Evolutionary conservation across 305 asterid species (phyloP).

Genomic region (Fraxinus albicans): DNA sequence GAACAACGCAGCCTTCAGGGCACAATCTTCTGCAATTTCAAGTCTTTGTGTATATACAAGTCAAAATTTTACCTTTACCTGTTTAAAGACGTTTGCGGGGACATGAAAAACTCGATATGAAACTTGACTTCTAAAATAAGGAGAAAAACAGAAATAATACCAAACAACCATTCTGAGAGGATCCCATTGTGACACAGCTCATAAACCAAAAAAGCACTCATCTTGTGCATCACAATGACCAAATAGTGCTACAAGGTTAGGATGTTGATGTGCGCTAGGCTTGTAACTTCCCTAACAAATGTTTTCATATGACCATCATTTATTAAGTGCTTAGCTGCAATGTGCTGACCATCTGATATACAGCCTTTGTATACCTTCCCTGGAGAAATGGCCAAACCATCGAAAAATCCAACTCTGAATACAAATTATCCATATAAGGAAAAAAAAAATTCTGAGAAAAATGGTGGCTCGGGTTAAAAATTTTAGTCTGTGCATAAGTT

Average conservation of each 20-base stretch:
- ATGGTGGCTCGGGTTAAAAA: neutral
- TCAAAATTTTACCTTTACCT: slow-evolving; percentile 57
- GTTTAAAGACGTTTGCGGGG: neutral
- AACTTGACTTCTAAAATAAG: neutral
- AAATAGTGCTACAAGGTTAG: slow-evolving; percentile 63
- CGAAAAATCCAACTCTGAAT: neutral
- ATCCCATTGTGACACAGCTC: slow-evolving; percentile 68
- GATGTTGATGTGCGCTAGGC: slow-evolving; percentile 73
- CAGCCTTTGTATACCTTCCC: slow-evolving; percentile 78
- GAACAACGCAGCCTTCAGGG: slow-evolving; percentile 74
- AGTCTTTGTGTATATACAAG: slow-evolving; percentile 69
- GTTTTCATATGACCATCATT: slow-evolving; percentile 81
- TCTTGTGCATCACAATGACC: slow-evolving; percentile 73
- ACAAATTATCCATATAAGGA: neutral
- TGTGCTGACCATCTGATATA: slow-evolving; percentile 41
- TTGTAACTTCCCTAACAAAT: slow-evolving; percentile 74
- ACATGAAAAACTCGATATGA: neutral
- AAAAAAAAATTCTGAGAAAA: neutral
- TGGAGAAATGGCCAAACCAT: slow-evolving; percentile 26
- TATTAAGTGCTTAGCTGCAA: slow-evolving; percentile 73
- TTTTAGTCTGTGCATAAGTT: neutral
- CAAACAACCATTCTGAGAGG: slow-evolving; percentile 78
- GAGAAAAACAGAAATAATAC: slow-evolving; percentile 26
- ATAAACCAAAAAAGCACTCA: slow-evolving; percentile 71
- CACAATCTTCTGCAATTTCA: slow-evolving; percentile 62